phyloP scores from a whole-genome alignment of 73 alveolate species.

The Paramecium caudatum region DNA sequence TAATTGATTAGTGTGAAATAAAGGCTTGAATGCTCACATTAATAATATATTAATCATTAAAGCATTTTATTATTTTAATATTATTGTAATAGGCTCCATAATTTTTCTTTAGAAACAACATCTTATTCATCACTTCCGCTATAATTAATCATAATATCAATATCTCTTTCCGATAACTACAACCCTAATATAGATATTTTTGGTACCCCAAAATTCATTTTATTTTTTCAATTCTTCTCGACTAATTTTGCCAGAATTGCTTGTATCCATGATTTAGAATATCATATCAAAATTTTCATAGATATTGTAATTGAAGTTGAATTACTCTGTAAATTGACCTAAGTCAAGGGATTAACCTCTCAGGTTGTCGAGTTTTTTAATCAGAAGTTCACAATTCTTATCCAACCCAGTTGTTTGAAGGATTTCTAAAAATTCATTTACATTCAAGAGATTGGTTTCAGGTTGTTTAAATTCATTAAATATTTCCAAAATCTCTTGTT shows the following conservation, averaged over 20 bases:
- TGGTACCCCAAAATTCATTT: conserved; percentile 59
- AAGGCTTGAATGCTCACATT: no score
- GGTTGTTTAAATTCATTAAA: conserved; percentile 47
- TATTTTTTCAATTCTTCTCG: conserved; percentile 44
- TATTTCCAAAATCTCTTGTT: conserved; percentile 26
- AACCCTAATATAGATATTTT: background rate
- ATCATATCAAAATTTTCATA: conserved; percentile 57
- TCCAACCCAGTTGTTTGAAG: conserved; percentile 33
- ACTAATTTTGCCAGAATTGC: conserved; percentile 34
- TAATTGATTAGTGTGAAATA: no score
- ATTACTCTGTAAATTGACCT: conserved; percentile 20
- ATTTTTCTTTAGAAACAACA: background rate
- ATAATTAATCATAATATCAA: conserved; percentile 57
- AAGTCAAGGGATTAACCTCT: conserved; percentile 14
- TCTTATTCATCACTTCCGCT: conserved; percentile 48
- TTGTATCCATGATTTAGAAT: conserved; percentile 6
- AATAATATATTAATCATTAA: background rate
- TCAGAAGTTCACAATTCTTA: conserved; percentile 37
- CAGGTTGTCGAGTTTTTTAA: conserved; percentile 15
- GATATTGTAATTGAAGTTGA: conserved; percentile 31
- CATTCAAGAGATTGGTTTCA: conserved; percentile 43
- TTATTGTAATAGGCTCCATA: conserved; percentile 36
- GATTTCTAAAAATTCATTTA: conserved; percentile 44
- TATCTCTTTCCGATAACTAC: conserved; percentile 58
- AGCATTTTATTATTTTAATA: conserved; percentile 49